Evolutionary conservation across 1,284 basidiomycete genomes (phyloP), one percentile per base, ranked within the genome.

Genomic region (Paramarasmius palmivorus): DNA sequence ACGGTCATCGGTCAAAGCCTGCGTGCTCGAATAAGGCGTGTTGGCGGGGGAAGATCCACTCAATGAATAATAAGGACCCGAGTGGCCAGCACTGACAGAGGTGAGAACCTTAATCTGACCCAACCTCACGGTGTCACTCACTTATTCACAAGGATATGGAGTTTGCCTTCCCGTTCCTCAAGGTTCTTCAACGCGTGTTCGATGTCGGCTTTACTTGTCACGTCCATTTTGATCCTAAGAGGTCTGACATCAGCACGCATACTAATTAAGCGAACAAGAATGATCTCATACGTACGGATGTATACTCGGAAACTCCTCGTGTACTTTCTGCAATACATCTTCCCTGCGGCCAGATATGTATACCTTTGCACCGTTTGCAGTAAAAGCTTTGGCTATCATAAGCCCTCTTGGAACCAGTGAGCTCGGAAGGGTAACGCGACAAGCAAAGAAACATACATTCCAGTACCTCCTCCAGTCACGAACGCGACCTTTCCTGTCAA

Each of bases 61-160:
- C 17, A 50, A 14, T 9, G 23, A 35, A 39, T 23, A 50, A 14
- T 6, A 23, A 12, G 48, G 48, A 9, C 48, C 48, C n/a, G 14
- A 17, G 14, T 12, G 10, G 15, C 35, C 48, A 12, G 37, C 48
- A 29, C 48, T 50, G 35, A 7, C 14, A 25, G 19, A 20, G 14
- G 14, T 12, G 15, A 8, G 35, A 17, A 48, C 19, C 20, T 32
- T 40, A 14, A 50, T 6, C 19, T 17, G 35, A 6, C 17, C n/a
- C 5, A 14, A 4, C 19, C 9, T 4, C 5, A 23, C 8, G 35
- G 2, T 14, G 12, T 22, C 15, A 15, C 25, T 35, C n/a, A 50
- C 48, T 50, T 50, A 17, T 50, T 50, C 6, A 50, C 48, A 7
- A 50, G 35, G n/a, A 50, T 40, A 40, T 50, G 14, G 9, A 50